Conservation (phyloP, 2,329 filamentous ascomycete species). For the Fusarium nygamai region DNA sequence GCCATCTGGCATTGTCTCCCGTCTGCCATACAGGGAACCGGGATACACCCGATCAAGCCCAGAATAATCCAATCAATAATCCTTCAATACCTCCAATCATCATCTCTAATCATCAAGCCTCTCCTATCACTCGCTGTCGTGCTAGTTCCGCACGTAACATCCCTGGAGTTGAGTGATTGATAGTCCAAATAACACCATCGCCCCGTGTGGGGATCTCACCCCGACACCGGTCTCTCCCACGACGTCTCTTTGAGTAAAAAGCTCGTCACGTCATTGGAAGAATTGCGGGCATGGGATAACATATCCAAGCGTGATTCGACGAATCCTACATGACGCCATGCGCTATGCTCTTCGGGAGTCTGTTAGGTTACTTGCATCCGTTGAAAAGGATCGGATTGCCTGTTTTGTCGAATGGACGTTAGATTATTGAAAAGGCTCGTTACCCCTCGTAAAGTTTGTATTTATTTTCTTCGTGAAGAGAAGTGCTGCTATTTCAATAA, state of each 20-base stretch:
- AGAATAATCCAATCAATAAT: background rate
- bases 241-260: background rate
- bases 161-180: conserved; percentile 39
- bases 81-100: background rate
- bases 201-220: conserved; percentile 28
- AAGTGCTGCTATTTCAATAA: background rate
- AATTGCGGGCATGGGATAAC: conserved; percentile 35
- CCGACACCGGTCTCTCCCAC: conserved; percentile 32
- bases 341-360: background rate
- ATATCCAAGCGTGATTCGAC: conserved; percentile 32
- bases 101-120: background rate
- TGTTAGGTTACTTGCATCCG: conserved; percentile 11
- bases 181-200: conserved; percentile 44
- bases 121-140: background rate
- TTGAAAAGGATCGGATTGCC: conserved; percentile 14
- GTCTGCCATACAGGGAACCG: background rate
- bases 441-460: background rate
- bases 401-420: background rate
- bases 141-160: background rate
- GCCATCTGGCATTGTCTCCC: background rate
- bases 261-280: conserved; percentile 33
- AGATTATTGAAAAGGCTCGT: conserved; percentile 5
- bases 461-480: background rate
- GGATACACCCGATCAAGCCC: background rate
- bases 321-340: conserved; percentile 36